phyloP scores from a whole-genome alignment of 306 rosid genomes.

The Vicia sativa region DNA sequence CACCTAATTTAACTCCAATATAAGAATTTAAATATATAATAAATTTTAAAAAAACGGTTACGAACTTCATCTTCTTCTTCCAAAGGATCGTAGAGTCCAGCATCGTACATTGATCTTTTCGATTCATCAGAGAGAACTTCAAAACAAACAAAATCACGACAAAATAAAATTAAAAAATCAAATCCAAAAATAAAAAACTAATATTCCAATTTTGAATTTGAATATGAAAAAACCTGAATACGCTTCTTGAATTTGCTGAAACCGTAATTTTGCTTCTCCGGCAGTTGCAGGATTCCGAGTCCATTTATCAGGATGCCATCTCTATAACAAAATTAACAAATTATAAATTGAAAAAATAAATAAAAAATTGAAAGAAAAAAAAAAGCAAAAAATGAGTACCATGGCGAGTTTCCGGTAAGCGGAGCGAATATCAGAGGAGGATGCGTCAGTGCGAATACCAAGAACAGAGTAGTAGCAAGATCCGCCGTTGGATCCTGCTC shows the following conservation, averaged over 20 bases:
- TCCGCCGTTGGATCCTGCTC: slow-evolving; percentile 78
- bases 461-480: slow-evolving; percentile 80
- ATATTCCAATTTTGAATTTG: background rate
- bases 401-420: slow-evolving; percentile 92
- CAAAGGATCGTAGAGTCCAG: slow-evolving; percentile 76
- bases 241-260: slow-evolving; percentile 95
- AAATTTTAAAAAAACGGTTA: slow-evolving; percentile 1
- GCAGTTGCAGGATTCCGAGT: slow-evolving; percentile 56
- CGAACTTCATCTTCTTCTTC: slow-evolving; percentile 85
- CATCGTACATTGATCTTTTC: slow-evolving; percentile 92
- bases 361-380: background rate
- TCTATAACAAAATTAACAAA: slow-evolving; percentile 41
- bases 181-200: no score
- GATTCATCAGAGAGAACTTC: slow-evolving; percentile 85
- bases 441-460: slow-evolving; percentile 81
- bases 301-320: slow-evolving; percentile 94
- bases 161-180: background rate
- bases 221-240: slow-evolving; percentile 49
- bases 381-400: slow-evolving; percentile 39
- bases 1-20: background rate
- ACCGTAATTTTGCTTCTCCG: slow-evolving; percentile 82
- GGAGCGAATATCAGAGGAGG: slow-evolving; percentile 82
- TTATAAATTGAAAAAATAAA: background rate
- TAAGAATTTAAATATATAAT: no score
- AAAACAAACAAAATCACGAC: slow-evolving; percentile 6